phyloP scores from a whole-genome alignment of 495 filamentous ascomycete species.

The Podospora appendiculata region DNA sequence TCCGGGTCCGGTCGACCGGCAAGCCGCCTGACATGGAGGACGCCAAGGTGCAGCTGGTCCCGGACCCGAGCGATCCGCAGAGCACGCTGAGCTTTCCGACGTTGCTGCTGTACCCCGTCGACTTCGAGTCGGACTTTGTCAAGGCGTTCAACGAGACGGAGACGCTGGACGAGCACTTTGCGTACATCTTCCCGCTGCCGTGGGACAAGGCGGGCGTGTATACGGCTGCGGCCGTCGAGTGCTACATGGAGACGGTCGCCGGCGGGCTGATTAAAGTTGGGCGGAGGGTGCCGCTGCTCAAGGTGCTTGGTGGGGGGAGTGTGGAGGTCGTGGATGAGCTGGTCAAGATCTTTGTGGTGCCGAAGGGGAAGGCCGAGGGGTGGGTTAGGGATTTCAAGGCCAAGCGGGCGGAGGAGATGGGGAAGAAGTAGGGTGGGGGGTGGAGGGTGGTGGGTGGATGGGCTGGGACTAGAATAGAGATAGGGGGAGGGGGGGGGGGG shows the following conservation, averaged over 20 bases:
- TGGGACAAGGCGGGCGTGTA: slow-evolving; percentile 77
- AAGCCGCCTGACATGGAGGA: slow-evolving; percentile 81
- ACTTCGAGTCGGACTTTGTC: slow-evolving; percentile 79
- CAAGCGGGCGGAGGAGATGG: slow-evolving; percentile 40
- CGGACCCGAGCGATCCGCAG: slow-evolving; percentile 64
- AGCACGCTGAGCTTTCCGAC: slow-evolving; percentile 67
- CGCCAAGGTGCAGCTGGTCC: slow-evolving; percentile 55
- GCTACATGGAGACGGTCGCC: slow-evolving; percentile 73
- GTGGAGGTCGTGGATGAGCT: slow-evolving; percentile 83
- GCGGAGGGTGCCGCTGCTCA: slow-evolving; percentile 69
- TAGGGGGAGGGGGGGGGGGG: no score
- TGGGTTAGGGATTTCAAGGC: slow-evolving; percentile 82
- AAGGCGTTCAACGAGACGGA: slow-evolving; percentile 73
- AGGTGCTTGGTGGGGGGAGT: slow-evolving; percentile 67
- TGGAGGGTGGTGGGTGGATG: neutral
- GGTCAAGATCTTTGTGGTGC: slow-evolving; percentile 73
- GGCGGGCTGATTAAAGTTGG: slow-evolving; percentile 85
- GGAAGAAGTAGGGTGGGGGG: neutral
- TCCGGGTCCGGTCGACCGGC: slow-evolving; percentile 55
- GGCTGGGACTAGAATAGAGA: no score
- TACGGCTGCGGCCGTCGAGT: slow-evolving; percentile 58
- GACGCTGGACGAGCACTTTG: slow-evolving; percentile 61
- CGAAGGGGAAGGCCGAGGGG: slow-evolving; percentile 51
- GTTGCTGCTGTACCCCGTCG: slow-evolving; percentile 72
- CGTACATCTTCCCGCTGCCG: slow-evolving; percentile 71